Conservation (phyloP, 1,284 basidiomycete species). For the Sphagnurus paluster region DNA sequence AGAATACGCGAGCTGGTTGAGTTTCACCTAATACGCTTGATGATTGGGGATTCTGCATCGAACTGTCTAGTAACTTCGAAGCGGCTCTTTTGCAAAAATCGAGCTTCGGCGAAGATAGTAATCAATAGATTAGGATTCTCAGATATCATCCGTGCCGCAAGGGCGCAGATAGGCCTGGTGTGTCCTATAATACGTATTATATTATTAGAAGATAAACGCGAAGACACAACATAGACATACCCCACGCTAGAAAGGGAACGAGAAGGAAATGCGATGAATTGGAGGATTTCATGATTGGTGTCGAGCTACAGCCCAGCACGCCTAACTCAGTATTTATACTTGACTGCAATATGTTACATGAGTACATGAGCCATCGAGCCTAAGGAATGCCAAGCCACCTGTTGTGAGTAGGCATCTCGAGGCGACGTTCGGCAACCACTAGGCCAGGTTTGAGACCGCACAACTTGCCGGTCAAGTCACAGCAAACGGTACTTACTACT, state of each 20-base stretch:
- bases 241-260: conserved; percentile 11
- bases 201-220: too few relatives aligned
- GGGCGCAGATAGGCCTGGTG: conserved; percentile 17
- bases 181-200: conserved; percentile 13
- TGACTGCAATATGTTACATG: too few relatives aligned
- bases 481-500: too few relatives aligned
- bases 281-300: not conserved
- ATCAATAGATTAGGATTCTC: conserved; percentile 8
- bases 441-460: too few relatives aligned
- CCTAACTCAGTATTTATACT: not conserved
- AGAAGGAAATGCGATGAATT: conserved; percentile 7
- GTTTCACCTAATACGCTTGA: conserved; percentile 12
- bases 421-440: too few relatives aligned
- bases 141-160: conserved; percentile 16
- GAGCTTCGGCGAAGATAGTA: conserved; percentile 15
- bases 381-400: too few relatives aligned
- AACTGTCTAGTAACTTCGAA: conserved; percentile 18
- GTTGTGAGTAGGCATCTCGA: too few relatives aligned
- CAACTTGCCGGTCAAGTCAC: too few relatives aligned
- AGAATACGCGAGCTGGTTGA: not conserved
- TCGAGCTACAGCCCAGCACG: not conserved
- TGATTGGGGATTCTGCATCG: not conserved
- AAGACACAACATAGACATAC: conserved; percentile 2
- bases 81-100: conserved; percentile 12
- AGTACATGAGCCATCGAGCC: too few relatives aligned